Evolutionary conservation across 495 filamentous ascomycete species (phyloP), one percentile per base, ranked within the genome.

Genomic region (Pseudomonodictys pantanalensis): DNA sequence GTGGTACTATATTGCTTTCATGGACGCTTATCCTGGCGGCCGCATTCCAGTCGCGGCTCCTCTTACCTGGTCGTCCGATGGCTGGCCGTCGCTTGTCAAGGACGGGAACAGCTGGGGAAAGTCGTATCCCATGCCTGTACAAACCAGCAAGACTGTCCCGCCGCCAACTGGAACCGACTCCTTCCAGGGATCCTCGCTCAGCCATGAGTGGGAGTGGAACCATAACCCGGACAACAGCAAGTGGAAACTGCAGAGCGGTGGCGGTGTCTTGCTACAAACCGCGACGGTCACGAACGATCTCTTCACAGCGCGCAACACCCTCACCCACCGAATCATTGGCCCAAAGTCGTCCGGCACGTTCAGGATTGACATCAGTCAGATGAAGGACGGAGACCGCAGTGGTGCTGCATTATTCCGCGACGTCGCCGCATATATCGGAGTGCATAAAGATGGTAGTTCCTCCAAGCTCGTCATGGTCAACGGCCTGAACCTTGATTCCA

Each of bases 1-100:
- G 25, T 86, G 82, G 81, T 85, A 79, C 62, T 86, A 81, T 49
- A 77, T 82, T 60, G 76, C 77, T 0, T 86, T 84, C 62, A 70
- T 78, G 43, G 79, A 79, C 65, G 70, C 73, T 0, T 84, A 81
- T 45, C 81, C 82, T 0, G 72, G 69, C 4, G 83, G 82, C 0
- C 73, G 82, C n/a, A 75, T 84, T 11, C 83, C 82, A 0, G 79
- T 84, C 8, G 62, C 83, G 3, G 81, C 82, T 8, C 80, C 82
- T 0, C 42, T 85, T 17, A 70, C 62, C 18, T 85, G 77, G 75
- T 72, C 65, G 5, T 43, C 62, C 3, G 79, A 83, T 39, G 78
- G 79, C 30, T 86, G 72, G 67, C 81, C 82, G 0, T 29, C 55
- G 25, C 55, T 79, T 4, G 64, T 70, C 15, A 63, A 57, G n/a